Evolutionary conservation across 768 basidiomycete genomes (phyloP), one percentile per base, ranked within the genome.

Genomic region (Coprinopsis cinerea): DNA sequence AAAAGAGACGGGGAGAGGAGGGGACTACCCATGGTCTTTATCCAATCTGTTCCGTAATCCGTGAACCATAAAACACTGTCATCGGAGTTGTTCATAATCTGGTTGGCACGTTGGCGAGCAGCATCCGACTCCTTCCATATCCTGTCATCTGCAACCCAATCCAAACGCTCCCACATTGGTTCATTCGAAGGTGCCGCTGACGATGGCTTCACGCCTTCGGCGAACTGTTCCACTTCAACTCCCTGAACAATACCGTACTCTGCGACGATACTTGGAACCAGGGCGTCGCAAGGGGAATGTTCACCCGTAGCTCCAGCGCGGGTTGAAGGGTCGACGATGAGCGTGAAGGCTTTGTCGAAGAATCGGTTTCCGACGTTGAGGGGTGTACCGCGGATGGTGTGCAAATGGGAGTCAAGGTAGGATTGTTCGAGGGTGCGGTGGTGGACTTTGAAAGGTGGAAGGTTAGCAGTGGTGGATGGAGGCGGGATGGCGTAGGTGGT

Each of bases 271-370:
- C 88, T 89, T 0, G 93, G 93, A 1, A 94, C 82, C 13, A 97
- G 72, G 1, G 93, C 95, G 54, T 96, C 94, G 51, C 85, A 85
- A 0, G 89, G 85, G 0, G 90, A 88, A 63, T 95, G 93, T 67
- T 97, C 94, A 3, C 94, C 94, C 59, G 82, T 80, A 35, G 88
- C 86, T 32, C 92, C 89, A 4, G 90, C 88, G 30, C 89, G 82
- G 1, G 85, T 83, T 47, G 85, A 88, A 1, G 84, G 79, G 62
- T 98, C 94, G 30, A 97, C 83, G 42, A 90, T 77, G 47, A 96
- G 68, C 3, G 83, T 84, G 32, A 87, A 77, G 1, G 85, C 75
- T 66, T 96, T 98, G 70, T 98, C 94, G 63, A 83, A 89, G 78
- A 91, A 96, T 27, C 95, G 74, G 58, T 96, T 96, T 36, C 77